phyloP scores from a whole-genome alignment of 176 grass and related monocot species.

The Secale cereale region DNA sequence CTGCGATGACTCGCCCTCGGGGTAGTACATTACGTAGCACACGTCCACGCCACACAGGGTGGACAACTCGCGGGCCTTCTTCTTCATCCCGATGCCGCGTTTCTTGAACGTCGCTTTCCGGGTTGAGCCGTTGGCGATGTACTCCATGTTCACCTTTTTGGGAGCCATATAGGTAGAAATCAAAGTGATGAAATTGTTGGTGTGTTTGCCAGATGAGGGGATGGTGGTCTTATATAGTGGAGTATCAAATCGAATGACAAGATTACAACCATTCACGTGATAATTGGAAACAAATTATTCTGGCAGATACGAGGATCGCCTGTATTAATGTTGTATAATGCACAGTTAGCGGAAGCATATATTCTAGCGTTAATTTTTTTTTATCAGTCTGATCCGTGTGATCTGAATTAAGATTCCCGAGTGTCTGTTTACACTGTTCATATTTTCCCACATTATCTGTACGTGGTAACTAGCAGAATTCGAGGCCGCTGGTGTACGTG shows the following conservation, averaged over 20 bases:
- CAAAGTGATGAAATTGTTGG: not conserved
- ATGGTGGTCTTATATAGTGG: not conserved
- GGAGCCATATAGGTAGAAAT: conserved; percentile 16
- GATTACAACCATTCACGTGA: not conserved
- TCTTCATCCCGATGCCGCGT: conserved; percentile 7
- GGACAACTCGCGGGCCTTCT: conserved; percentile 30
- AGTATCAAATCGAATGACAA: not conserved
- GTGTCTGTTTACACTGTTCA: too few relatives aligned
- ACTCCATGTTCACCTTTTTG: conserved; percentile 21
- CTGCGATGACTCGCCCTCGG: not conserved
- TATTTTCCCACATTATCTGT: too few relatives aligned
- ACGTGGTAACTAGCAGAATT: too few relatives aligned
- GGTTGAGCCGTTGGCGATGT: conserved; percentile 8
- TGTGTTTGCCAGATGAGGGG: not conserved
- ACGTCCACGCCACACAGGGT: conserved; percentile 26
- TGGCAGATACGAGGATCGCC: not conserved
- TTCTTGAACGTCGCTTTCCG: conserved; percentile 14
- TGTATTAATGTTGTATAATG: not conserved
- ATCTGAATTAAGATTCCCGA: too few relatives aligned
- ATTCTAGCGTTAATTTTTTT: not conserved
- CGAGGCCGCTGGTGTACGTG: too few relatives aligned
- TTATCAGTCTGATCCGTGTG: too few relatives aligned
- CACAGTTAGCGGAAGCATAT: not conserved
- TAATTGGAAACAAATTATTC: not conserved
- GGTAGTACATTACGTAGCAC: not conserved